Evolutionary conservation across 2,329 filamentous ascomycete genomes (phyloP).

Genomic region (Raffaelea arxii): DNA sequence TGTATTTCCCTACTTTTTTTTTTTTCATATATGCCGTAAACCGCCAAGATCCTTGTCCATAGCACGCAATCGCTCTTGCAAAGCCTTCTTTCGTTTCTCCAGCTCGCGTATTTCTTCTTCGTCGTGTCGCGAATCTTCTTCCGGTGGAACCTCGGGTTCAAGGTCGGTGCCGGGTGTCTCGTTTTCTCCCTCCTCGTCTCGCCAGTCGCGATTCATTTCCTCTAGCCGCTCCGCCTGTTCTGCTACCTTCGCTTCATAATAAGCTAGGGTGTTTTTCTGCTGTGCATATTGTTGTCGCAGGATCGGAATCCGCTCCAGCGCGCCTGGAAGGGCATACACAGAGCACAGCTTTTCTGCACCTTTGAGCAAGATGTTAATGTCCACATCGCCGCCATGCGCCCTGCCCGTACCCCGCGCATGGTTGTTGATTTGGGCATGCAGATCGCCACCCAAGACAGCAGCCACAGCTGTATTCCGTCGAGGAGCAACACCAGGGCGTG

Average conservation of each 20-base stretch:
- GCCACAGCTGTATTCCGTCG: slow-evolving; percentile 76
- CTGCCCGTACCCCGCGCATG: slow-evolving; percentile 42
- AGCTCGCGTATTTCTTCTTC: slow-evolving; percentile 55
- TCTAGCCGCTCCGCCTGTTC: slow-evolving; percentile 67
- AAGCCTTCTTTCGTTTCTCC: slow-evolving; percentile 45
- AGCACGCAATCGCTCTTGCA: slow-evolving; percentile 40
- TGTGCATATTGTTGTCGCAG: slow-evolving; percentile 63
- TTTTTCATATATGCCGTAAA: slow-evolving; percentile 38
- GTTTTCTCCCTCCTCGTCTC: slow-evolving; percentile 40
- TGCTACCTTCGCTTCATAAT: slow-evolving; percentile 71
- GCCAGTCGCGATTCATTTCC: slow-evolving; percentile 57
- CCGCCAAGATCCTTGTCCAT: slow-evolving; percentile 49
- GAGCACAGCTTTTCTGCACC: slow-evolving; percentile 85
- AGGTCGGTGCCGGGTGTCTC: slow-evolving; percentile 39
- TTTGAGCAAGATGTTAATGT: slow-evolving; percentile 73
- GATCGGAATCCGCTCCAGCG: slow-evolving; percentile 62
- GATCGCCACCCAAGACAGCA: slow-evolving; percentile 75
- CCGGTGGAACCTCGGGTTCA: slow-evolving; percentile 39
- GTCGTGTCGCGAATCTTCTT: slow-evolving; percentile 58
- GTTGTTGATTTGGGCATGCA: slow-evolving; percentile 69
- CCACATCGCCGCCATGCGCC: slow-evolving; percentile 59
- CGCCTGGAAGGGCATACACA: slow-evolving; percentile 78
- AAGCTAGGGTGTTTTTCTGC: slow-evolving; percentile 62
- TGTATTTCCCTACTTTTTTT: background rate
- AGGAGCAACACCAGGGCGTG: slow-evolving; percentile 33